A percentile compares a stretch with the other conserved stretches of the same genome.
Evolutionary conservation across 2,329 filamentous ascomycete species (phyloP).

Genomic region (Sclerotinia sclerotiorum): DNA sequence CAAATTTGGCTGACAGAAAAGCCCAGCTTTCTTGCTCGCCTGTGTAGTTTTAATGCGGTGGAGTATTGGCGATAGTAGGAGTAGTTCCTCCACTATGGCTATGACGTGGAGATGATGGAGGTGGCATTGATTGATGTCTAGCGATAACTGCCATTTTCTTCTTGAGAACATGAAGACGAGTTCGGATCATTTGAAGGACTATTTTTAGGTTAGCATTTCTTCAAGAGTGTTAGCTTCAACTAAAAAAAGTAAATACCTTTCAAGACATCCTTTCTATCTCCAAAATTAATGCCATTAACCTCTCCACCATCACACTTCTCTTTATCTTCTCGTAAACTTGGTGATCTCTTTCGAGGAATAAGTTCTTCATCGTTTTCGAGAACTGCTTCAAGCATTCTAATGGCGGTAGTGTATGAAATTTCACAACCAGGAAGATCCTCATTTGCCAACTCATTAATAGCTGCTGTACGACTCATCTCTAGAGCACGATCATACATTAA

Average conservation of each 20-base stretch:
- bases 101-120: conserved; percentile 35
- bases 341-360: conserved; percentile 45
- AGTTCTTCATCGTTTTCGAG: conserved; percentile 75
- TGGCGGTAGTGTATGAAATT: conserved; percentile 88
- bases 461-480: conserved; percentile 93
- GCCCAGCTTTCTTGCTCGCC: conserved; percentile 15
- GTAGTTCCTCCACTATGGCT: conserved; percentile 39
- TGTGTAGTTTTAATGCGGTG: conserved; percentile 32
- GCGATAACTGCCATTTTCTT: conserved; percentile 63
- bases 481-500: conserved; percentile 97
- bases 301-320: conserved; percentile 46
- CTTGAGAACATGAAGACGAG: conserved; percentile 55
- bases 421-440: conserved; percentile 86
- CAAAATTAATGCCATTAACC: conserved; percentile 58
- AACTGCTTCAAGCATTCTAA: conserved; percentile 92
- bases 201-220: conserved; percentile 35
- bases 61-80: conserved; percentile 39
- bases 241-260: conserved; percentile 58
- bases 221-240: conserved; percentile 27
- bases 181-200: conserved; percentile 63
- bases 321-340: conserved; percentile 47
- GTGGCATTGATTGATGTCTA: conserved; percentile 43
- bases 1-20: conserved; percentile 9
- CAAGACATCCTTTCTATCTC: conserved; percentile 71
- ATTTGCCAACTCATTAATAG: conserved; percentile 92